Evolutionary conservation across 2,329 filamentous ascomycete species (phyloP).

Genomic region (Celoporthe dispersa): DNA sequence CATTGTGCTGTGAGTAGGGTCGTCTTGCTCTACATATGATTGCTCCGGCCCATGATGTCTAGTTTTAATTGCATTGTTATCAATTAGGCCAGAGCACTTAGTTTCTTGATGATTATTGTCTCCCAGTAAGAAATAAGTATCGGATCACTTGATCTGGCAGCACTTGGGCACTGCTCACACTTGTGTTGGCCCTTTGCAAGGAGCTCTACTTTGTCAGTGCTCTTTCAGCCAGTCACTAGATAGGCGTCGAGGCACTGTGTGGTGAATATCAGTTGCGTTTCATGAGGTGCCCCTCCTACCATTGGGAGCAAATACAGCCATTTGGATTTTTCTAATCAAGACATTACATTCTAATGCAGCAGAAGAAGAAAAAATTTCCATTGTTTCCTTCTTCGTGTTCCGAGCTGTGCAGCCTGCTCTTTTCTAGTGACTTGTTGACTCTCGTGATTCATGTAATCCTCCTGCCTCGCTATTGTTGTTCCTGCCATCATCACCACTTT

Average conservation of each 20-base stretch:
- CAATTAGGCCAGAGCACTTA: too few species aligned
- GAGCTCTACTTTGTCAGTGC: not conserved
- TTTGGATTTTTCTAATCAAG: not conserved
- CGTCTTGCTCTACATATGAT: not conserved
- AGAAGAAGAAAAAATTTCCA: too few species aligned
- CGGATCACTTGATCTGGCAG: not conserved
- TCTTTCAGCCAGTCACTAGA: not conserved
- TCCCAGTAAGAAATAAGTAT: not conserved
- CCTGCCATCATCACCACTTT: not conserved
- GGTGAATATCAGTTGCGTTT: not conserved
- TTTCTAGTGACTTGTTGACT: not conserved
- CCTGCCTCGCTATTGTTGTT: not conserved
- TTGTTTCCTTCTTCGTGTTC: too few species aligned
- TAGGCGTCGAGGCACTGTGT: not conserved
- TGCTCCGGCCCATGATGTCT: too few species aligned
- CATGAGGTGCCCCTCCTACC: not conserved
- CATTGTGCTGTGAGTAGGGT: not conserved
- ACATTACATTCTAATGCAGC: not conserved
- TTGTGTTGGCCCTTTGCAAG: not conserved
- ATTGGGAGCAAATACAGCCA: not conserved
- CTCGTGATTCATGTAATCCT: not conserved
- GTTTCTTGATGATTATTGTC: not conserved
- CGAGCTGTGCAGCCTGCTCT: not conserved
- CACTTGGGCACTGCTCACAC: too few species aligned
- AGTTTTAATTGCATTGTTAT: too few species aligned